Conservation (phyloP, 257 asterid species). For the Coffea eugenioides region DNA sequence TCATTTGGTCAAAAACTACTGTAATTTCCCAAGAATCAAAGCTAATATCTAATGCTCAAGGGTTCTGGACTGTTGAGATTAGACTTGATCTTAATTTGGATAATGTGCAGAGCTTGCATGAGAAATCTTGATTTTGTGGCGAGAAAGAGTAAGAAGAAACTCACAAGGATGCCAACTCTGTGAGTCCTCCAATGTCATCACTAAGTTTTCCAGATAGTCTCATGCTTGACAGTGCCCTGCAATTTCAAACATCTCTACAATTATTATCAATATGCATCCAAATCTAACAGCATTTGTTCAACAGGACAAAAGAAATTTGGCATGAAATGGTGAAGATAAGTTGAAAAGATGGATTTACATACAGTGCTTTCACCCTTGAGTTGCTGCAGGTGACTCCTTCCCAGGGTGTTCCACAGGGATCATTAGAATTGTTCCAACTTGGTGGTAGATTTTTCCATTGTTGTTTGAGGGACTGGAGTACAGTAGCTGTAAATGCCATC, state of each 20-base stretch:
- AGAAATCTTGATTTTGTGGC: too few species aligned
- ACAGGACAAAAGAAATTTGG: background rate
- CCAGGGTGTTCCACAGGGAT: constrained; percentile 62
- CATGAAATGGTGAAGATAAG: background rate
- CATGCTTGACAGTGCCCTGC: background rate
- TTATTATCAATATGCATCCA: background rate
- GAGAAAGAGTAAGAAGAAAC: constrained; percentile 45
- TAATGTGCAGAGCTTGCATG: too few species aligned
- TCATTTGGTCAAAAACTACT: background rate
- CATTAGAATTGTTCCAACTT: constrained; percentile 60
- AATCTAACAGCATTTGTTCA: background rate
- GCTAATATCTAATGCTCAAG: background rate
- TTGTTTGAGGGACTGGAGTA: constrained; percentile 62
- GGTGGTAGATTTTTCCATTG: constrained; percentile 66
- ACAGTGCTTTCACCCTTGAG: constrained; percentile 67
- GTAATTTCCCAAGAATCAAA: too few species aligned
- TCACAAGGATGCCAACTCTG: constrained; percentile 33
- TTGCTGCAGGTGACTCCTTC: constrained; percentile 69
- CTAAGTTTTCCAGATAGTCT: background rate
- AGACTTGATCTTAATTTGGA: too few species aligned
- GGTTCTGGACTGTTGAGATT: background rate
- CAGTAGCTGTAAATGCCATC: constrained; percentile 46
- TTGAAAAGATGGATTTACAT: background rate
- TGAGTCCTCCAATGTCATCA: constrained; percentile 45
- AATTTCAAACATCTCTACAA: background rate